Percentiles rank a stretch among this genome's conserved stretches.
These are phyloP conservation scores for Heliocybe sulcata DNA, from an alignment of 1,284 basidiomycete species.

Conservation along the genomic window DNA sequence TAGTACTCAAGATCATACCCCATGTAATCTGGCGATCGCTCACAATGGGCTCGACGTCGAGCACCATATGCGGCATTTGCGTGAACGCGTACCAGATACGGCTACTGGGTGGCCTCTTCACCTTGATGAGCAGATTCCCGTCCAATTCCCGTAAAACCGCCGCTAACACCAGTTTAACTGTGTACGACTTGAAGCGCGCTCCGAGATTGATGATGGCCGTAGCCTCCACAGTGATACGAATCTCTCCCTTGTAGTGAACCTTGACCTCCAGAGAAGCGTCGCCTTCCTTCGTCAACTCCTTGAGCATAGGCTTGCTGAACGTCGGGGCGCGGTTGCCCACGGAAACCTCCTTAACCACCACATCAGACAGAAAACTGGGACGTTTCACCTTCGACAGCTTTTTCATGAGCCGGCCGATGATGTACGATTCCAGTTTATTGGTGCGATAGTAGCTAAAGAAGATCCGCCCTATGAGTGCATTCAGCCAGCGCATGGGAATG, in stretches of 20 bases:
- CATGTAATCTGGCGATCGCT: conserved; percentile 90
- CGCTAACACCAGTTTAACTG: conserved; percentile 84
- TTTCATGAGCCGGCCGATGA: conserved; percentile 87
- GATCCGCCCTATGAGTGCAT: conserved; percentile 86
- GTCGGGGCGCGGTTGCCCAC: conserved; percentile 81
- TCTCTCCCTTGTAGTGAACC: conserved; percentile 76
- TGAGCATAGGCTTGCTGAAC: conserved; percentile 94
- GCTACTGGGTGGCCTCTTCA: conserved; percentile 94
- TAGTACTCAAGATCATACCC: conserved; percentile 85
- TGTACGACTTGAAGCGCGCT: conserved; percentile 81
- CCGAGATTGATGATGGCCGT: conserved; percentile 82
- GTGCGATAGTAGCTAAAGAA: conserved; percentile 93
- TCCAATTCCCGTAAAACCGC: conserved; percentile 84
- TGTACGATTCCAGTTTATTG: conserved; percentile 71
- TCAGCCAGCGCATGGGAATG: conserved; percentile 95
- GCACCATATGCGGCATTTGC: conserved; percentile 82
- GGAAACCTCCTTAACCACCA: conserved; percentile 85
- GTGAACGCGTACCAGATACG: conserved; percentile 98
- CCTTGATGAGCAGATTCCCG: conserved; percentile 84
- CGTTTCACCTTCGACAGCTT: conserved; percentile 89
- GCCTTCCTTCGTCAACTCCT: conserved; percentile 89
- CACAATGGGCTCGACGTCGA: conserved; percentile 90
- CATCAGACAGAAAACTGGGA: conserved; percentile 80
- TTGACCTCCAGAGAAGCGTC: conserved; percentile 87
- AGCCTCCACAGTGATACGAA: conserved; percentile 86